These are phyloP conservation scores for Platanthera guangdongensis DNA, from an alignment of 106 monocot genomes.

Conservation along the genomic window DNA sequence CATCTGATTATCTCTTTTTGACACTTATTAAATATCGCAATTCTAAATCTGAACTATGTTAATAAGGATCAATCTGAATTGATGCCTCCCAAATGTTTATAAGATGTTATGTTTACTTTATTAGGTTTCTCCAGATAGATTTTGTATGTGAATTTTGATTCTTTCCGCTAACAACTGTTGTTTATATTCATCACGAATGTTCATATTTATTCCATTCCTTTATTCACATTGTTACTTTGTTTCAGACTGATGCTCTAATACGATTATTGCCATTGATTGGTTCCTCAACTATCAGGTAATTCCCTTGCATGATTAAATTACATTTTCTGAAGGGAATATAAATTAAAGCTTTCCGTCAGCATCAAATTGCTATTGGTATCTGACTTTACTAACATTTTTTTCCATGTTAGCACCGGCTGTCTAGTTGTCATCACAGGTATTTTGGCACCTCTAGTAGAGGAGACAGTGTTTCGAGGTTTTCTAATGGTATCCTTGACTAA, in stretches of 20 bases:
- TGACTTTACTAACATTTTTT: not conserved
- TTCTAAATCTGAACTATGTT: not conserved
- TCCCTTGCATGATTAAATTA: not conserved
- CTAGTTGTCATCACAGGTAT: slow-evolving; percentile 78
- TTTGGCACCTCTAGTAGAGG: slow-evolving; percentile 88
- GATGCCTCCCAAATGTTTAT: not conserved
- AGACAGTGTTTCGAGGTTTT: slow-evolving; percentile 92
- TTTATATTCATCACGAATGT: no score
- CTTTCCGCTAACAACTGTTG: no score
- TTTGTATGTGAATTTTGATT: no score
- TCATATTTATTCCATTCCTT: not conserved
- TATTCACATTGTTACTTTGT: slow-evolving; percentile 5
- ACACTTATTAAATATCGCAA: not conserved
- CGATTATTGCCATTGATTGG: slow-evolving; percentile 85
- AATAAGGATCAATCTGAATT: not conserved
- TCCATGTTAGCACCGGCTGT: slow-evolving; percentile 57
- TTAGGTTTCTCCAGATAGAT: no score
- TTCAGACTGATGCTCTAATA: slow-evolving; percentile 71
- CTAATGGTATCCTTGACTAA: slow-evolving; percentile 83
- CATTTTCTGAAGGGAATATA: not conserved
- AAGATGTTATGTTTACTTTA: no score
- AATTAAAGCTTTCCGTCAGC: not conserved
- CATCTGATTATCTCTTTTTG: not conserved
- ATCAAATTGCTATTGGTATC: slow-evolving; percentile 7
- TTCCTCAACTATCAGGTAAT: slow-evolving; percentile 71